Evolutionary conservation across 1,284 basidiomycete species (phyloP).

Genomic region (Heterobasidion parviporum): DNA sequence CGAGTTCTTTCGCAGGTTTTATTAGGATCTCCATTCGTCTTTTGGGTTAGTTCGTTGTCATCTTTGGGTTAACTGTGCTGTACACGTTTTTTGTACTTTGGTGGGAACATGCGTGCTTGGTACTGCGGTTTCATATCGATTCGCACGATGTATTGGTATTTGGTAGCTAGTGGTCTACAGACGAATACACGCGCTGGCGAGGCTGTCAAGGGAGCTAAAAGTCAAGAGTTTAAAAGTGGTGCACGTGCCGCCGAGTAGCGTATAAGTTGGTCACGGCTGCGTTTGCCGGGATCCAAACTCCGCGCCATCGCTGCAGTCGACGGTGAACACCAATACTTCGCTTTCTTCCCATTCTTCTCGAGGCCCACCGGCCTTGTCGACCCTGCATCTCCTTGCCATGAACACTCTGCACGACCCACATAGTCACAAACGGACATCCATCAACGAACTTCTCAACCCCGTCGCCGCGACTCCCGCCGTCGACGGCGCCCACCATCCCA

Average conservation of each 20-base stretch:
- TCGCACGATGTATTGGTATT: too few species aligned
- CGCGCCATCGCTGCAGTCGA: too few species aligned
- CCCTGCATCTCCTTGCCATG: constrained; percentile 24
- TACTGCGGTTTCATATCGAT: neutral
- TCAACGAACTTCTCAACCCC: constrained; percentile 44
- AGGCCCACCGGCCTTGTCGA: neutral
- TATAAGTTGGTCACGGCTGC: too few species aligned
- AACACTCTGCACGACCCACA: constrained; percentile 34
- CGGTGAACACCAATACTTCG: too few species aligned
- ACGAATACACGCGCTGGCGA: too few species aligned
- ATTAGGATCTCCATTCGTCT: constrained; percentile 19
- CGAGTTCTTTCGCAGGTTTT: constrained; percentile 37
- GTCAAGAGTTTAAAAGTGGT: too few species aligned
- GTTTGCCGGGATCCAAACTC: too few species aligned
- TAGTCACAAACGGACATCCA: constrained; percentile 40
- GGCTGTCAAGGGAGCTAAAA: too few species aligned
- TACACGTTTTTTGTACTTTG: neutral
- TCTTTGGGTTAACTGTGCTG: constrained; percentile 13
- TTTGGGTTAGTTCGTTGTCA: constrained; percentile 11
- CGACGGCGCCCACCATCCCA: constrained; percentile 24
- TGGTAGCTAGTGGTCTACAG: too few species aligned
- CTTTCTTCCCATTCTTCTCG: neutral
- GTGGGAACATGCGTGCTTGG: neutral
- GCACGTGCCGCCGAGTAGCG: too few species aligned
- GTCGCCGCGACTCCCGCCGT: constrained; percentile 19